Evolutionary conservation across 2,329 filamentous ascomycete species (phyloP), one percentile per base, ranked within the genome.

Genomic region (Ceratocystis smalleyi): DNA sequence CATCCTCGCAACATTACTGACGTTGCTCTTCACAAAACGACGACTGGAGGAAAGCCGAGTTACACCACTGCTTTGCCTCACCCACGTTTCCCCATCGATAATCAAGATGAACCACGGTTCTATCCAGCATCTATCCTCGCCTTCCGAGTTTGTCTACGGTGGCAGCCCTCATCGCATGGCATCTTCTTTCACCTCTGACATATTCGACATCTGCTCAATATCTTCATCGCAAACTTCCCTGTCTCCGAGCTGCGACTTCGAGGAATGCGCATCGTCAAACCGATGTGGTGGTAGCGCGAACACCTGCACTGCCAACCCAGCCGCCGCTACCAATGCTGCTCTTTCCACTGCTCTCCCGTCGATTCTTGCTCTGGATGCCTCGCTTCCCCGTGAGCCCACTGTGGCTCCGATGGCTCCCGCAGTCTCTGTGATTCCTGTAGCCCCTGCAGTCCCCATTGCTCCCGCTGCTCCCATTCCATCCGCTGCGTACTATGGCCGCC

Each of bases 181-280:
- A 43, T 49, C 60, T 19, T 65, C 43, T 7, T 51, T 55, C n/a
- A 49, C 47, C n/a, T 66, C 65, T 8, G 47, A 55, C 7, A 30
- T 61, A 17, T 66, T 61, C 5, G 62, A 66, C 30, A 19, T 10
- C 40, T 59, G 54, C 24, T 61, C 65, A 10, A 83, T 82, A 72
- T 82, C 84, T 66, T 85, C 86, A 51, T 77, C 90, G 78, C 83
- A 85, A 71, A 86, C 86, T 65, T 88, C 87, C 69, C 90, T 88
- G 35, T 87, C 87, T 64, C 91, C 88, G 22, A 83, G 84, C 64
- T 94, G 88, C 45, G 63, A 63, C 22, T 91, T 88, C 32, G 82
- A 86, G 65, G 83, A 84, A 64, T 94, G 89, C 43, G 80, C 90
- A 70, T 94, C 89, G 79, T 59, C 24, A 15, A 32, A 51, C n/a